Conservation (phyloP, 106 monocot species). For the Dendrobium catenatum region DNA sequence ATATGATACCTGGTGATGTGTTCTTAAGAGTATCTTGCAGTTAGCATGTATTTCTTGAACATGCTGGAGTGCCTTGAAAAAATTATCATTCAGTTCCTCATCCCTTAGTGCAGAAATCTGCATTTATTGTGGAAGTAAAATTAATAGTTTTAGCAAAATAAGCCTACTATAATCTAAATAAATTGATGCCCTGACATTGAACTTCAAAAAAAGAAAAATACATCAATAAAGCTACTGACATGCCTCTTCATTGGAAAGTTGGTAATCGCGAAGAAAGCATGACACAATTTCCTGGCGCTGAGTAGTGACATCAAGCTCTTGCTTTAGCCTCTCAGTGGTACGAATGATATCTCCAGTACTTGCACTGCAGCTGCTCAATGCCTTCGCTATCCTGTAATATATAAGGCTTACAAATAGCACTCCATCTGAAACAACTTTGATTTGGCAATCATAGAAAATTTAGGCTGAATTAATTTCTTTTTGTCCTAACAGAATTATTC, state of each 20-base stretch:
- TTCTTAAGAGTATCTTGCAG: constrained; percentile 83
- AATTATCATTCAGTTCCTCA: constrained; percentile 84
- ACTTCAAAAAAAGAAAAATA: background rate
- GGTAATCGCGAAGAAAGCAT: constrained; percentile 91
- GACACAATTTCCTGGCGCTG: constrained; percentile 92
- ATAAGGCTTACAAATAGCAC: background rate
- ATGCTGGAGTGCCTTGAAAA: constrained; percentile 90
- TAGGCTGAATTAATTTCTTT: no score
- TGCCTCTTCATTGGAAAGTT: constrained; percentile 94
- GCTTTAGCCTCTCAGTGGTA: constrained; percentile 87
- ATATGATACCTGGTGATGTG: constrained; percentile 86
- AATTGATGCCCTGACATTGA: background rate
- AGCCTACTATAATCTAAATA: background rate
- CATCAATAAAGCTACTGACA: background rate
- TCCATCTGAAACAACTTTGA: background rate
- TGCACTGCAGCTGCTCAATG: constrained; percentile 63
- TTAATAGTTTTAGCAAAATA: background rate
- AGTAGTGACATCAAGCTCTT: constrained; percentile 81
- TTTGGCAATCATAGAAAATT: background rate
- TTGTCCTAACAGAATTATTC: no score
- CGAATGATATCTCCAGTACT: constrained; percentile 88
- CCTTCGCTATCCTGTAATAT: constrained; percentile 59
- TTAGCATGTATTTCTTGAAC: constrained; percentile 98
- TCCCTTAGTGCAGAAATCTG: constrained; percentile 89
- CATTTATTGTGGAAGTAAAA: background rate